These are phyloP conservation scores for Actinomortierella wolfii DNA, from an alignment of 371 early-diverging fungal genomes.

Conservation along the genomic window DNA sequence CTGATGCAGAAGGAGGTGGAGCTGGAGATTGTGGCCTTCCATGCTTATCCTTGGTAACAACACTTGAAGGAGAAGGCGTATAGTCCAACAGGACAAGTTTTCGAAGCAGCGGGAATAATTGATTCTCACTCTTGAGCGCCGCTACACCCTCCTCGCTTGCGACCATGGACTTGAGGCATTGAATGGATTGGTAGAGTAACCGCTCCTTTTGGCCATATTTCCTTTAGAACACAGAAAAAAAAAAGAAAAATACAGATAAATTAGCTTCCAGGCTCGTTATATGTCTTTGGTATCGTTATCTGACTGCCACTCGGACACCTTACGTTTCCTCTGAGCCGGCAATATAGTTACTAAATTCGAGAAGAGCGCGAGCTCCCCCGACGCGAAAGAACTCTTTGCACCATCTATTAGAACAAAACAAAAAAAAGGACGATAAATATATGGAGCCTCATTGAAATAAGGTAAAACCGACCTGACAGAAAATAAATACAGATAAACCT, in stretches of 20 bases:
- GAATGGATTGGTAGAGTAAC: slow-evolving; percentile 31
- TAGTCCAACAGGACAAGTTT: background rate
- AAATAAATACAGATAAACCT: too few species aligned
- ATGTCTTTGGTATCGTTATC: too few species aligned
- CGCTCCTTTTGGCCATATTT: slow-evolving; percentile 35
- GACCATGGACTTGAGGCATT: slow-evolving; percentile 40
- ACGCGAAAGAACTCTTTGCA: slow-evolving; percentile 37
- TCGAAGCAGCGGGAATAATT: slow-evolving; percentile 1
- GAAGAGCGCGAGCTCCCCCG: slow-evolving; percentile 26
- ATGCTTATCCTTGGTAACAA: background rate
- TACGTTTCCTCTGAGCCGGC: slow-evolving; percentile 33
- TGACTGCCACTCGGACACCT: background rate
- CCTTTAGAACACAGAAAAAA: background rate
- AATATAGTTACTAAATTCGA: slow-evolving; percentile 24
- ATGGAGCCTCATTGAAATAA: too few species aligned
- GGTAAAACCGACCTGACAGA: too few species aligned
- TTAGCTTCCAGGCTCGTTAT: too few species aligned
- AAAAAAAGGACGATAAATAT: too few species aligned
- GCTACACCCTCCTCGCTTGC: slow-evolving; percentile 10
- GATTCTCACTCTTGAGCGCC: too few species aligned
- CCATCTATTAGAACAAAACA: slow-evolving; percentile 13
- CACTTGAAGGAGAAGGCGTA: background rate
- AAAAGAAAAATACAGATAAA: too few species aligned
- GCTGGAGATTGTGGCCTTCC: background rate
- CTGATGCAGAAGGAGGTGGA: too few species aligned